Base-by-base conservation (phyloP, 1,139 yeast genomes). In the Scheffersomyces segobiensis region DNA sequence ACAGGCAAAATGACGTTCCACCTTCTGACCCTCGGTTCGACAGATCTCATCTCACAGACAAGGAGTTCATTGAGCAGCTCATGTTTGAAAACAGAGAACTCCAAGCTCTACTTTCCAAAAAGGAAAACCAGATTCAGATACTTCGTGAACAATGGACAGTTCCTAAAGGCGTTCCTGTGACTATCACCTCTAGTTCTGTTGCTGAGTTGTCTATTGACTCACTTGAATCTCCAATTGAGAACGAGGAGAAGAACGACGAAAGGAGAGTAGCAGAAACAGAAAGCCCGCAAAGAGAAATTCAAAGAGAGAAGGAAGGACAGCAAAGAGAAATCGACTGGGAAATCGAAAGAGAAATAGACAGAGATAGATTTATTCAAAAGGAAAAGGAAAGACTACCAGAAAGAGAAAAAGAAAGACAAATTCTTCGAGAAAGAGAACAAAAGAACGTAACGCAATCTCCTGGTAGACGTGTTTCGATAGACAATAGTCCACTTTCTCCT, bases 21-120 rank as follows among this genome's bases (percentile, higher is more conserved):
- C 82, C 82, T 4, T 78, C 81, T 12, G 72, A 78, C 60, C 75
- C 79, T 1, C 62, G 62, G 20, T 78, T 79, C 60, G 80, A 79
- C 62, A 64, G 82, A 51, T 65, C 73, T 8, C 56, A 57, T 4
- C 61, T 78, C 21, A 59, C 75, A 1, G 79, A 74, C 60, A 61
- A 60, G 12, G 77, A 78, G 55, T 78, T 63, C 60, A 77, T 78
- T 53, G 81, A 77, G 57, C 73, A 68, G 55, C 66, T 79, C 50
- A 55, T 75, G 47, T 76, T 75, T 60, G 83, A 80, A 59, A 78
- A 73, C 60, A 70, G 67, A 58, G 82, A 79, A 59, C 67, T 79
- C 18, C 68, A 68, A 49, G 62, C 67, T 17, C 24, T 48, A 14
- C 50, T 48, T 48, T 48, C 21, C 26, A 52, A 61, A 32, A 52